Evolutionary conservation across 495 filamentous ascomycete genomes (phyloP), one percentile per base, ranked within the genome.

Genomic region (Cercophora samala): DNA sequence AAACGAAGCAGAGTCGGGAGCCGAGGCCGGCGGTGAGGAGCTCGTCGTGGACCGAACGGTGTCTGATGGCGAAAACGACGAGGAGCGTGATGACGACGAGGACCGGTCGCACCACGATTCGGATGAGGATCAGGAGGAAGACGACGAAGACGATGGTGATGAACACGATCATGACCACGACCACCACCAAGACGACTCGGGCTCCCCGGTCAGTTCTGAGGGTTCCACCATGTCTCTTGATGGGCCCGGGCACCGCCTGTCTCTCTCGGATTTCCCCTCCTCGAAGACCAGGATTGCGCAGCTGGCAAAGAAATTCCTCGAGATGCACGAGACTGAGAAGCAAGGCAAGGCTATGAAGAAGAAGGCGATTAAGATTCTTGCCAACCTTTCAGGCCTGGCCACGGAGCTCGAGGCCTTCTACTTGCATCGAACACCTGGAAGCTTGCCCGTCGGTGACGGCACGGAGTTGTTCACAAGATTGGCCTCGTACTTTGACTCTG

Each of bases 401-500:
- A 72, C 80, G 3, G 87, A 92, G 11, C 88, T 97, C 51, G 84
- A 89, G 68, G 74, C 77, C 0, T 91, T 87, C 73, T 96, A 92
- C 75, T 76, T 88, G 24, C 80, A 78, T 42, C 78, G 84, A 54
- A 79, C 77, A n/a, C 74, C 75, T 8, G 73, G 63, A n/a, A 75
- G 72, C 37, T 61, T 74, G 26, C 81, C 78, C n/a, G 74, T 79
- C 13, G 81, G 83, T 18, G 78, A 83, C 63, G 88, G 90, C 8
- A 78, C 80, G 17, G 75, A 84, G 1, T 83, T 96, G 8, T 98
- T 98, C 79, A 80, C 82, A 37, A 89, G 82, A 46, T 79, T 99
- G 62, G 93, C 93, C 0, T 83, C 85, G n/a, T 92, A 93, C 72
- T 99, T 99, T 74, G 90, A 95, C 65, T 89, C 90, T 2, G 91